These are phyloP conservation scores for Yarrowia divulgata DNA, from an alignment of 805 yeast species.

Conservation along the genomic window DNA sequence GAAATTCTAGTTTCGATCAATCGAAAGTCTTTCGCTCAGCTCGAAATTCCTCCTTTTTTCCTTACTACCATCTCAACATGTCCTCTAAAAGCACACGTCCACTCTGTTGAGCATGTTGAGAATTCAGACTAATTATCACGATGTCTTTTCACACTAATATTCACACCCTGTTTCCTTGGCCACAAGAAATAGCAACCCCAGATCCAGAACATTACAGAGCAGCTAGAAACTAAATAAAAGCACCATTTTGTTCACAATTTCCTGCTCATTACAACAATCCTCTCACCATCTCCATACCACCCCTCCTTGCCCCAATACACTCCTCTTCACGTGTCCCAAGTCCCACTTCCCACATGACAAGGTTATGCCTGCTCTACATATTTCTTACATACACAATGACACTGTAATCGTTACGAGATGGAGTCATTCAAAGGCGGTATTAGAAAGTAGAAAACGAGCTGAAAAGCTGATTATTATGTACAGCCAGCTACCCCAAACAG, in stretches of 20 bases:
- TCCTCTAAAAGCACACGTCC: too few relatives aligned
- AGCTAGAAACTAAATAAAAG: background rate
- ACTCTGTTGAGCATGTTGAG: too few relatives aligned
- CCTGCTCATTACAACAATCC: background rate
- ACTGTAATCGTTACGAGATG: background rate
- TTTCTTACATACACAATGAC: background rate
- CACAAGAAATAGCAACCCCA: slow-evolving; percentile 1
- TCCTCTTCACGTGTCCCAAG: background rate
- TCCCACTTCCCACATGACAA: slow-evolving; percentile 1
- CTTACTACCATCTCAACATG: too few relatives aligned
- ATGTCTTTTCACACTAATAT: too few relatives aligned
- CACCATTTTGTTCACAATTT: background rate
- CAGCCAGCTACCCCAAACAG: too few relatives aligned
- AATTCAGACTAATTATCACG: too few relatives aligned
- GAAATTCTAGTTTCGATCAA: too few relatives aligned
- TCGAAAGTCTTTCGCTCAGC: too few relatives aligned
- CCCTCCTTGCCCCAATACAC: background rate
- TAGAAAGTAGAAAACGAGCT: background rate
- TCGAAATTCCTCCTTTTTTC: too few relatives aligned
- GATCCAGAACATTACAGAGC: background rate
- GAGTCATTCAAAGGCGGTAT: background rate
- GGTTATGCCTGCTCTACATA: background rate
- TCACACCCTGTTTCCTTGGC: background rate
- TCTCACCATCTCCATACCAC: background rate
- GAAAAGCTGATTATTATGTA: background rate